Conservation (phyloP, 1,284 basidiomycete species). For the Austroboletus novae-zelandiae region DNA sequence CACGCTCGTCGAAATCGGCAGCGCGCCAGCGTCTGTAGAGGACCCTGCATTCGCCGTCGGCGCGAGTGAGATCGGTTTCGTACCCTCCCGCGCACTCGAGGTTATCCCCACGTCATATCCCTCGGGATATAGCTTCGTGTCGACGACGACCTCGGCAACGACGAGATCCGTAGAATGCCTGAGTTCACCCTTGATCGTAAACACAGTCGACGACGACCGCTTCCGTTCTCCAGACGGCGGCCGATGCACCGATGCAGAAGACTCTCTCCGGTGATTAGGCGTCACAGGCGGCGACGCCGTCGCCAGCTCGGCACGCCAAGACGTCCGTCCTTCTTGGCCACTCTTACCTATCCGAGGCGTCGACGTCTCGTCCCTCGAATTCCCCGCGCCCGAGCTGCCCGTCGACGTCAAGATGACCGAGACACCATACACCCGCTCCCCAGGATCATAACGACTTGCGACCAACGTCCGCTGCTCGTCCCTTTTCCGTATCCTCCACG, state of each 20-base stretch:
- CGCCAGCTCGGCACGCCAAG: constrained; percentile 11
- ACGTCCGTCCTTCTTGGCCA: constrained; percentile 11
- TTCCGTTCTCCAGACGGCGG: constrained; percentile 20
- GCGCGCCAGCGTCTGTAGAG: constrained; percentile 13
- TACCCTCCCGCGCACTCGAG: constrained; percentile 43
- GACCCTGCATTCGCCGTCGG: constrained; percentile 9
- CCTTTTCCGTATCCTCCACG: constrained; percentile 58
- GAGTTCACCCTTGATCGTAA: constrained; percentile 60
- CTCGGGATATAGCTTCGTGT: constrained; percentile 69
- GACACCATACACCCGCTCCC: constrained; percentile 48
- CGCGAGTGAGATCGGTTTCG: constrained; percentile 27
- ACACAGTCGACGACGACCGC: constrained; percentile 43
- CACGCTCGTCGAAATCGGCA: constrained; percentile 56
- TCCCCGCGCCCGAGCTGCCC: background rate
- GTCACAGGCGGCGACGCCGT: constrained; percentile 12
- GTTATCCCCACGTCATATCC: constrained; percentile 62
- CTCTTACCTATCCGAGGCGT: background rate
- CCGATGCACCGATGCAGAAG: constrained; percentile 19
- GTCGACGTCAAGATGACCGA: constrained; percentile 42
- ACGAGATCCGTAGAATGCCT: constrained; percentile 58
- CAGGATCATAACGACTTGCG: constrained; percentile 47
- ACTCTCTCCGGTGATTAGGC: constrained; percentile 11
- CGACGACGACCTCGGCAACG: constrained; percentile 71
- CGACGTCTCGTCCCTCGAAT: too few species aligned
- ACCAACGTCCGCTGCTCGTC: constrained; percentile 58